Evolutionary conservation across 108 stramenopile genomes (phyloP).

Genomic region (Ochromonas danica): DNA sequence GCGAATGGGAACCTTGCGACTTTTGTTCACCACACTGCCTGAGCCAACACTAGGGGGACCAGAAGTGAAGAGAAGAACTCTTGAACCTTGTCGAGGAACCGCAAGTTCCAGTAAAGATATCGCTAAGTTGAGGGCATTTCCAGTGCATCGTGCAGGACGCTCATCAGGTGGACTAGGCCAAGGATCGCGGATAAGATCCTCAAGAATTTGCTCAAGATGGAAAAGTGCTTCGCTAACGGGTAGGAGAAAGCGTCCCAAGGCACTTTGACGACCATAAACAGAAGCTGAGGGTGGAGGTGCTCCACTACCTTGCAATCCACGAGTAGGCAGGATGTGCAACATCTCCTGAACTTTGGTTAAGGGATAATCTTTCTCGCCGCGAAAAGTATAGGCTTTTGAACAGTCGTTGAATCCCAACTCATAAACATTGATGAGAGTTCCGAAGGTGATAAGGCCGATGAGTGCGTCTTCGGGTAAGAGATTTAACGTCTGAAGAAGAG

Average conservation of each 20-base stretch:
- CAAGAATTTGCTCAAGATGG: constrained; percentile 86
- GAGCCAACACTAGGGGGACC: constrained; percentile 96
- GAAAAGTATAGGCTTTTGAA: constrained; percentile 84
- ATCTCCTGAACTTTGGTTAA: constrained; percentile 77
- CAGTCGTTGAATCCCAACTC: constrained; percentile 88
- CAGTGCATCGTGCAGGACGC: constrained; percentile 86
- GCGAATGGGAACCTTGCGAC: constrained; percentile 59
- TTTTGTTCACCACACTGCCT: constrained; percentile 78
- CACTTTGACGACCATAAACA: constrained; percentile 57
- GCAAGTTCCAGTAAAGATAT: constrained; percentile 80
- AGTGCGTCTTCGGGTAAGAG: constrained; percentile 87
- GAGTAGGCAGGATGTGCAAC: constrained; percentile 62
- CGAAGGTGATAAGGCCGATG: constrained; percentile 95
- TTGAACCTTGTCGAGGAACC: constrained; percentile 79
- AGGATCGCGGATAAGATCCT: constrained; percentile 91
- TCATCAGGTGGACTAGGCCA: constrained; percentile 89
- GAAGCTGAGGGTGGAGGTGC: constrained; percentile 39
- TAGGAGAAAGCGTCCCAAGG: constrained; percentile 79
- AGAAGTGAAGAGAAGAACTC: constrained; percentile 92
- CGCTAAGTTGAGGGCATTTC: constrained; percentile 81
- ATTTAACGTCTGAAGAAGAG: constrained; percentile 83
- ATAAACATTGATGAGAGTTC: constrained; percentile 94
- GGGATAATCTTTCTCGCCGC: constrained; percentile 79
- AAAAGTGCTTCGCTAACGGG: constrained; percentile 88
- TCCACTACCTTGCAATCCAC: not conserved